A percentile compares a stretch with the other conserved stretches of the same genome.
Conservation (phyloP, 176 grass and related monocot species). For the Phragmites australis region DNA sequence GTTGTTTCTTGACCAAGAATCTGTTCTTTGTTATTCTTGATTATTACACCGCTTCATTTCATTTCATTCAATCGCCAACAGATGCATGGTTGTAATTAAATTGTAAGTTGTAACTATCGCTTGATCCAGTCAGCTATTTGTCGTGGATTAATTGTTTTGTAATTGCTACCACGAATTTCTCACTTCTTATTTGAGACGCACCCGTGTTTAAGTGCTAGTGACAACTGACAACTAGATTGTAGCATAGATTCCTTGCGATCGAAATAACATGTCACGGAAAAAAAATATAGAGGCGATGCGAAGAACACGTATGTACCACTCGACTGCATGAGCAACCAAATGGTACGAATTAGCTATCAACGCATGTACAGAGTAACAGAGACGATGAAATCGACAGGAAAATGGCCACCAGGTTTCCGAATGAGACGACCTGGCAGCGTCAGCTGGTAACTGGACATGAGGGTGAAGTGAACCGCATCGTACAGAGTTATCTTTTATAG, state of each 20-base stretch:
- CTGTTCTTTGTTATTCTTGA: background rate
- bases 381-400: background rate
- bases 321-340: background rate
- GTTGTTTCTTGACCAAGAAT: background rate
- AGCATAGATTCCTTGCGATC: background rate
- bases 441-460: background rate
- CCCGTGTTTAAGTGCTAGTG: background rate
- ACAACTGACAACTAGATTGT: background rate
- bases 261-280: background rate
- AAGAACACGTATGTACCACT: background rate
- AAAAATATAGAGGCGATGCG: background rate
- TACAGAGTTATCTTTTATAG: too few relatives aligned
- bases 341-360: background rate
- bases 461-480: too few relatives aligned
- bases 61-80: background rate
- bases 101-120: background rate
- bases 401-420: background rate
- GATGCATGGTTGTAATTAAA: background rate
- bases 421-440: background rate
- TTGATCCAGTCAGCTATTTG: background rate
- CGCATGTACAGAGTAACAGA: background rate
- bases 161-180: background rate
- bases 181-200: background rate
- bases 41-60: background rate
- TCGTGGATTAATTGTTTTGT: background rate